Evolutionary conservation across 306 rosid genomes (phyloP).

Genomic region (Clitoria ternatea): DNA sequence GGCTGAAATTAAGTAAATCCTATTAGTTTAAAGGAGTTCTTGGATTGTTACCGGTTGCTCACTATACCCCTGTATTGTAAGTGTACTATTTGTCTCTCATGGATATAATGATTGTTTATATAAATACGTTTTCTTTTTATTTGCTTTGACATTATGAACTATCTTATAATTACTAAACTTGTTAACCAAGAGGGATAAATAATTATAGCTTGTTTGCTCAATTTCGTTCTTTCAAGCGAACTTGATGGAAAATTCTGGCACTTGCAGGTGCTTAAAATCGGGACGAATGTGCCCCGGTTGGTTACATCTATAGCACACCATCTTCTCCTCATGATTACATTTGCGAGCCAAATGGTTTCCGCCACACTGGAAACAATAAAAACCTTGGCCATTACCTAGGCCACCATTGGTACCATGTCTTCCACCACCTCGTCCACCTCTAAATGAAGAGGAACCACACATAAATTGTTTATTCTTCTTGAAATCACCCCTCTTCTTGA

Average conservation of each 20-base stretch:
- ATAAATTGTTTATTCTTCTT: no score
- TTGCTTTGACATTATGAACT: constrained; percentile 24
- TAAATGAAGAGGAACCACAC: no score
- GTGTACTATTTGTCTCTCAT: neutral
- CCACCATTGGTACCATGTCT: no score
- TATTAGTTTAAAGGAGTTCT: constrained; percentile 30
- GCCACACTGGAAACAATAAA: no score
- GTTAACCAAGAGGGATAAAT: neutral
- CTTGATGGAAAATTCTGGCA: constrained; percentile 2
- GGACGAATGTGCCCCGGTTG: no score
- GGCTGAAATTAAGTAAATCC: no score
- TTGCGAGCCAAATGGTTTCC: no score
- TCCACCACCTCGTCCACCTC: no score
- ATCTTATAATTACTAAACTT: constrained; percentile 22
- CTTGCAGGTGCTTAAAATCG: neutral
- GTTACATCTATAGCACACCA: no score
- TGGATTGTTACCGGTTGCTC: constrained; percentile 12
- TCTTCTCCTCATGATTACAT: no score
- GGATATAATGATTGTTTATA: constrained; percentile 10
- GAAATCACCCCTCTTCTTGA: no score
- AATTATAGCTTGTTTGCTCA: constrained; percentile 7
- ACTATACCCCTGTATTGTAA: neutral
- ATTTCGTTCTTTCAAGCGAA: constrained; percentile 5
- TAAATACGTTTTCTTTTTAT: constrained; percentile 2
- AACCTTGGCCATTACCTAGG: no score